A percentile compares a stretch with the other conserved stretches of the same genome.
phyloP scores from a whole-genome alignment of 2,329 filamentous ascomycete genomes.

The Alternaria infectoria region DNA sequence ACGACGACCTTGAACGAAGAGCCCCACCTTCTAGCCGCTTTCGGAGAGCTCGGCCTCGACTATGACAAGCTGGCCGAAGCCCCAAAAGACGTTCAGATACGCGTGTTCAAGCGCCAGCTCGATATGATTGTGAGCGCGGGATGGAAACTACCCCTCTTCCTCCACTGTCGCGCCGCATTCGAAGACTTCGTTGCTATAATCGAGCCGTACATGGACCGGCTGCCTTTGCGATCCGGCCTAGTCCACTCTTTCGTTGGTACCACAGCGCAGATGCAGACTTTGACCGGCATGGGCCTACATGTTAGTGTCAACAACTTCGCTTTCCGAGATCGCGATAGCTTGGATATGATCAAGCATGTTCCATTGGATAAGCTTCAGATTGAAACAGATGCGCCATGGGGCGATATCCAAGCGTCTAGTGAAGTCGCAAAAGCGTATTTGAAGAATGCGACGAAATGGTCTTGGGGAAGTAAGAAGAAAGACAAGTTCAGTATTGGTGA shows the following conservation, averaged over 20 bases:
- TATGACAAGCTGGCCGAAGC: constrained; percentile 56
- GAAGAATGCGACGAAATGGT: constrained; percentile 46
- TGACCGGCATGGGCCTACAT: constrained; percentile 50
- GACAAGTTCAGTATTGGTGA: constrained; percentile 55
- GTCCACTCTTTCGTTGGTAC: constrained; percentile 53
- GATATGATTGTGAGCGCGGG: constrained; percentile 46
- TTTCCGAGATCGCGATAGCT: constrained; percentile 48
- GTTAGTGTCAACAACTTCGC: constrained; percentile 60
- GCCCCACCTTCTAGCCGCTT: constrained; percentile 49
- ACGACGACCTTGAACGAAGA: constrained; percentile 23
- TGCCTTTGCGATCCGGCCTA: constrained; percentile 45
- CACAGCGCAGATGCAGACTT: constrained; percentile 48
- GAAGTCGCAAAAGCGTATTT: constrained; percentile 54
- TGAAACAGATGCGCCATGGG: constrained; percentile 60
- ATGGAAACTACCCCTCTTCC: constrained; percentile 50
- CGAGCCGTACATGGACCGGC: constrained; percentile 45
- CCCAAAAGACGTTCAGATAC: constrained; percentile 51
- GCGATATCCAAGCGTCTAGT: constrained; percentile 47
- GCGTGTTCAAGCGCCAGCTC: constrained; percentile 52
- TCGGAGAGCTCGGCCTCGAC: constrained; percentile 59
- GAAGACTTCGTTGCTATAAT: constrained; percentile 54
- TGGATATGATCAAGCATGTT: constrained; percentile 53
- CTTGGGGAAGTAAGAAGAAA: constrained; percentile 54
- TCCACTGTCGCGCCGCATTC: constrained; percentile 53
- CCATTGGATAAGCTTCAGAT: constrained; percentile 54